These are phyloP conservation scores for Thymus quinquecostatus DNA, from an alignment of 257 asterid species.

Conservation along the genomic window DNA sequence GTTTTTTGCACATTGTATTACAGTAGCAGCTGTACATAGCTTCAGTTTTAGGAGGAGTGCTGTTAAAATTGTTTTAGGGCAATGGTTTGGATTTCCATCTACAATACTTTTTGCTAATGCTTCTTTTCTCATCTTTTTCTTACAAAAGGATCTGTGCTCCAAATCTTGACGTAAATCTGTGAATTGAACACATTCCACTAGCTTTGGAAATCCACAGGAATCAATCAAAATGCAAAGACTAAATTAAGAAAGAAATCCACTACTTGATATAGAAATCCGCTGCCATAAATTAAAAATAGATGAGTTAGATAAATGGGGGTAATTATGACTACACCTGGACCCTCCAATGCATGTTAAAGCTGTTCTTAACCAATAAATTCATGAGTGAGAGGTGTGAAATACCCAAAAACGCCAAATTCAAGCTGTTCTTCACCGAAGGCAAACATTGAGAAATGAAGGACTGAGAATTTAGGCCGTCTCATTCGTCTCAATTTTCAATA, in stretches of 20 bases:
- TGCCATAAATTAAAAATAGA: too few species aligned
- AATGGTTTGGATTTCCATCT: conserved; percentile 14
- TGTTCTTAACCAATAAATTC: conserved; percentile 63
- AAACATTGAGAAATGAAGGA: background rate
- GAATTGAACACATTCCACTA: too few species aligned
- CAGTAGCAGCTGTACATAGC: conserved; percentile 37
- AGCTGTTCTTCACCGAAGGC: too few species aligned
- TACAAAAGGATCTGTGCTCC: background rate
- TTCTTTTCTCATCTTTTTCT: too few species aligned
- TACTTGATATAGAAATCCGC: too few species aligned
- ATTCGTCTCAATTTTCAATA: conserved; percentile 1
- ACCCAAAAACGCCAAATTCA: background rate
- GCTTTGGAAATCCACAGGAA: background rate
- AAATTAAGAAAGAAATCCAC: background rate
- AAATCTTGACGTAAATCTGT: too few species aligned
- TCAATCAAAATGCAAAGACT: background rate
- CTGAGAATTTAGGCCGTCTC: background rate
- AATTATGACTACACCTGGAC: conserved; percentile 76
- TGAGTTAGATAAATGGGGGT: too few species aligned
- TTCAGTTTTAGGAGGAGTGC: conserved; percentile 14
- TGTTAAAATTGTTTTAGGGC: conserved; percentile 20
- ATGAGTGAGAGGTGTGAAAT: background rate
- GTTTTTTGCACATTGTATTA: conserved; percentile 15
- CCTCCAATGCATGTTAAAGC: conserved; percentile 69
- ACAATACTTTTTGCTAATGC: background rate